Evolutionary conservation across 108 stramenopile genomes (phyloP), one percentile per base, ranked within the genome.

Genomic region (Epipyxis sp.): DNA sequence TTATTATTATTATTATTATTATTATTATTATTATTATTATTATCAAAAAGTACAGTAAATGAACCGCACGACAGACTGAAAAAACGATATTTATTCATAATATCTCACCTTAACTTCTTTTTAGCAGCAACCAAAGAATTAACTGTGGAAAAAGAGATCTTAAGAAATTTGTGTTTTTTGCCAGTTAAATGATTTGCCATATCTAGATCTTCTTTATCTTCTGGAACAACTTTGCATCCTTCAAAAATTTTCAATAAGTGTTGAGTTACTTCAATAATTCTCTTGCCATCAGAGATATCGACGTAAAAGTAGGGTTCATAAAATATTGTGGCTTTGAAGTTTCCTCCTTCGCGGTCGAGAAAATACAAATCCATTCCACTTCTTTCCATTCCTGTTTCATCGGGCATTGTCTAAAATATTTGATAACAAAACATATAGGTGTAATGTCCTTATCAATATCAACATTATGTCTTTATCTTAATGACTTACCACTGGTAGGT

Each of bases 271-370:
- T 45, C 42, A 32, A 2, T 13, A n/a, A 71, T 3, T 16, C 43
- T 10, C 20, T 10, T 35, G 46, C 13, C 10, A 25, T 80, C 43
- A 35, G 78, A 59, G 57, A 86, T 81, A 25, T 69, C 30, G 30
- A 99, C 76, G 76, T 91, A 99, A 76, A 99, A 97, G 86, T 97
- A 98, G 20, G 98, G 98, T 65, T 89, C 85, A 77, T 94, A 89
- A 44, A 92, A 72, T 1, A 95, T 85, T 1, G 89, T 90, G 2
- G 92, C 85, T 80, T 96, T 96, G 91, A 98, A 98, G 32, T 81
- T 92, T 27, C 44, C 50, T 25, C 86, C 85, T 50, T 88, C 89
- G 68, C 90, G 83, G 46, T 89, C 81, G 61, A 93, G 81, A 71
- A 97, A 93, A 79, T 91, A 98, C 62, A 98, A 72, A 78, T 98